phyloP scores from a whole-genome alignment of 2,329 filamentous ascomycete genomes.

The Penicillium sp. region DNA sequence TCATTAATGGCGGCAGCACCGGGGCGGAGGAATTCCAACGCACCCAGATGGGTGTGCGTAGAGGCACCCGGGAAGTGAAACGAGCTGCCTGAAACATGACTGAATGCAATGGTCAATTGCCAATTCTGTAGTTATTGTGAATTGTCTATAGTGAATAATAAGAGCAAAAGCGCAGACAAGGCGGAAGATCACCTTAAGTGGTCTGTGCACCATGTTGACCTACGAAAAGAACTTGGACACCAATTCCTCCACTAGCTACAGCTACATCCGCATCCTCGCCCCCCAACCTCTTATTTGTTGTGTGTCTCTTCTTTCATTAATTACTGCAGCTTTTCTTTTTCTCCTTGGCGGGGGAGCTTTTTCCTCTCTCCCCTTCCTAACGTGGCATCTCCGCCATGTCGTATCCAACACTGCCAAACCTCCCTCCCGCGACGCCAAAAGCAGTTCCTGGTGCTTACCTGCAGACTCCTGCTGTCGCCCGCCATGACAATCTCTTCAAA shows the following conservation, averaged over 20 bases:
- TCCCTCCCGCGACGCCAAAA: slow-evolving; percentile 34
- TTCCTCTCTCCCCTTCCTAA: slow-evolving; percentile 15
- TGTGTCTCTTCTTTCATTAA: slow-evolving; percentile 7
- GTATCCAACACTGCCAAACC: slow-evolving; percentile 35
- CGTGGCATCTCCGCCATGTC: slow-evolving; percentile 36
- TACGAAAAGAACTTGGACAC: slow-evolving; percentile 18
- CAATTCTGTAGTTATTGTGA: background rate
- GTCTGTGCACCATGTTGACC: slow-evolving; percentile 35
- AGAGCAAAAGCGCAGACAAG: slow-evolving; percentile 6
- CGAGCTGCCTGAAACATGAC: slow-evolving; percentile 32
- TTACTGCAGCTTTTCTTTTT: slow-evolving; percentile 11
- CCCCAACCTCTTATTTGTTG: background rate
- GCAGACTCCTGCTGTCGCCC: slow-evolving; percentile 38
- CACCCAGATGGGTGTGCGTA: slow-evolving; percentile 21
- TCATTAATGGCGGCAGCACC: slow-evolving; percentile 41
- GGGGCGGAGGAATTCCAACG: slow-evolving; percentile 42
- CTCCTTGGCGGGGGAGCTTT: slow-evolving; percentile 18
- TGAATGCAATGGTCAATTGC: background rate
- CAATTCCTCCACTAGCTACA: slow-evolving; percentile 9
- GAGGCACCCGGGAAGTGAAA: slow-evolving; percentile 24
- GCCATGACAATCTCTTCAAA: slow-evolving; percentile 23
- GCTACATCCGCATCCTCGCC: slow-evolving; percentile 1
- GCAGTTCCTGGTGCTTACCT: slow-evolving; percentile 42
- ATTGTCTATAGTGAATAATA: background rate
- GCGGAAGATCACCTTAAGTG: slow-evolving; percentile 24